Evolutionary conservation across 345 rosid species (phyloP).

Genomic region (Arabis alpina): DNA sequence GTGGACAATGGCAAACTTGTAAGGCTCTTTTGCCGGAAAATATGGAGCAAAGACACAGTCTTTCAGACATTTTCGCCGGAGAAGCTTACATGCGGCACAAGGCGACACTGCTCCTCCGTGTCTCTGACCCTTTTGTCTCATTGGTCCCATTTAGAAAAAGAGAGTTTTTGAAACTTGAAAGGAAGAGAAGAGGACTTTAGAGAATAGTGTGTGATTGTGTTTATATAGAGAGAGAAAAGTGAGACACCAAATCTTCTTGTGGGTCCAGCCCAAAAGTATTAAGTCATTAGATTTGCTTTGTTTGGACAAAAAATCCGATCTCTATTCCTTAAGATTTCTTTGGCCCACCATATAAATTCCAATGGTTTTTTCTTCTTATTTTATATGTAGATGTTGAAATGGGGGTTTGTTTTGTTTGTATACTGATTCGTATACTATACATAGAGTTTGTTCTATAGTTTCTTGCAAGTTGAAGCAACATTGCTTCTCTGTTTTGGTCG

Average conservation of each 20-base stretch:
- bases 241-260: constrained; percentile 40
- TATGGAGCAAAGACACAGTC: constrained; percentile 90
- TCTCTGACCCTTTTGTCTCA: constrained; percentile 57
- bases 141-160: constrained; percentile 52
- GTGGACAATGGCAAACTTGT: constrained; percentile 86
- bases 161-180: constrained; percentile 11
- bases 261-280: constrained; percentile 37
- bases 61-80: constrained; percentile 76
- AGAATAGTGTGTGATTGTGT: constrained; percentile 15
- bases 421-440: constrained; percentile 7
- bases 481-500: constrained; percentile 35
- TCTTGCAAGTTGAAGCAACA: constrained; percentile 47
- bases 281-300: constrained; percentile 42
- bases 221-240: constrained; percentile 37
- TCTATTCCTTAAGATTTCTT: constrained; percentile 39
- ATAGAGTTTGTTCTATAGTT: constrained; percentile 20
- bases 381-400: constrained; percentile 11
- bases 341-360: constrained; percentile 38
- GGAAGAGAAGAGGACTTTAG: constrained; percentile 32
- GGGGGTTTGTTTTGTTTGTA: background rate
- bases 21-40: constrained; percentile 87
- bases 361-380: background rate
- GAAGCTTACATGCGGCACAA: constrained; percentile 93
- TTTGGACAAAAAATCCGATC: constrained; percentile 38
- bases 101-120: constrained; percentile 70